Evolutionary conservation across 2,329 filamentous ascomycete genomes (phyloP), one percentile per base, ranked within the genome.

Genomic region (Aspergillus bombycis): DNA sequence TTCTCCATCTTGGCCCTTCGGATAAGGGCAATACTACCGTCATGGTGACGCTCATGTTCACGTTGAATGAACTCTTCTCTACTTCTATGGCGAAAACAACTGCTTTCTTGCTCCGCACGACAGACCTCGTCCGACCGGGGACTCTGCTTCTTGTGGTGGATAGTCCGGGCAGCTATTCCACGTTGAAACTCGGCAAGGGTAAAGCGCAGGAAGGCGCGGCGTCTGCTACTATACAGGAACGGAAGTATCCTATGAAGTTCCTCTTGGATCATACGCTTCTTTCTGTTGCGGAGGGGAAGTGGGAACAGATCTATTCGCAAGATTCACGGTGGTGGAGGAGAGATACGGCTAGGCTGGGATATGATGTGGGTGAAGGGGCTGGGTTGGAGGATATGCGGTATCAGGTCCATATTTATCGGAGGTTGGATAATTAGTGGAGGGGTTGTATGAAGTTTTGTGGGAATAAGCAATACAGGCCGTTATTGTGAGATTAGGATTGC

Each of bases 361-460:
- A 97, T 79, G 91, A 93, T 9, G 93, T 97, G 71, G 85, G 89
- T 32, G 97, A 97, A 77, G 92, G 93, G 3, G 93, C 97, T 65
- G 85, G 88, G 58, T 79, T 98, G 74, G 94, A 98, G 80, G 92
- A 97, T 75, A 97, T 97, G 94, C 88, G 94, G 54, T 97, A 94
- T 78, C 94, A 98, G 78, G 83, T 97, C 70, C 93, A 97, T 80
- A 75, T 97, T 19, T 98, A 97, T 73, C 78, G 80, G 61, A 78
- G 81, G 65, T 56, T 80, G 34, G 59, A 23, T 55, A 21, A n/a
- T 56, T 63, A 56, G 23, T 23, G 23, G 30, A 28, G 23, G 11
- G 34, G 14, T 57, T 53, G 9, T 32, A 32, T 9, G 41, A 19
- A 16, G 55, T 7, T 1, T 46, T 48, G 21, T 36, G 38, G 50